Evolutionary conservation across 108 stramenopile species (phyloP).

Genomic region (Stephanodiscus triporus): DNA sequence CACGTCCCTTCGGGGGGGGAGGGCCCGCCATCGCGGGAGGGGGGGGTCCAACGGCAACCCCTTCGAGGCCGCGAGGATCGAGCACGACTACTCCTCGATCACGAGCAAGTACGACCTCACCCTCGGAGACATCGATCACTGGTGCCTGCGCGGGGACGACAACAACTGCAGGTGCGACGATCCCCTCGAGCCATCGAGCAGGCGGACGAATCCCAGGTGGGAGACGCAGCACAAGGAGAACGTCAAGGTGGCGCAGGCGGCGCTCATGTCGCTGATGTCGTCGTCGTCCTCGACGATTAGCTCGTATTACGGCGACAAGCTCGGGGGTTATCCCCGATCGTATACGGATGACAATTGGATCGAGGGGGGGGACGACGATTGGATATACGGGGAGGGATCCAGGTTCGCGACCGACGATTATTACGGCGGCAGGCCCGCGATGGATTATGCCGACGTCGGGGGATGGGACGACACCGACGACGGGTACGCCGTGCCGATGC

Average conservation of each 20-base stretch:
- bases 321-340: constrained; percentile 13
- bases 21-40: not conserved
- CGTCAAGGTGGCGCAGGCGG: constrained; percentile 45
- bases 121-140: constrained; percentile 66
- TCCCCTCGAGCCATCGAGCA: constrained; percentile 50
- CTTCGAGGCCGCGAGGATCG: constrained; percentile 34
- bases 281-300: too few relatives aligned
- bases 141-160: constrained; percentile 67
- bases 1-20: not conserved
- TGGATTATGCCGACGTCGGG: not conserved
- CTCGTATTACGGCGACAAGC: too few relatives aligned
- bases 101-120: constrained; percentile 57
- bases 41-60: constrained; percentile 7
- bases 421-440: not conserved
- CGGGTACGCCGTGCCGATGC: constrained; percentile 29
- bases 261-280: constrained; percentile 17
- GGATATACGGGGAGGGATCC: constrained; percentile 39
- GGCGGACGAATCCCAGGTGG: constrained; percentile 47
- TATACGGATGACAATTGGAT: constrained; percentile 41
- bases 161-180: constrained; percentile 60
- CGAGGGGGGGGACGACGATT: constrained; percentile 45
- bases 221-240: constrained; percentile 52
- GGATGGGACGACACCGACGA: constrained; percentile 27
- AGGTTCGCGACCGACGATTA: constrained; percentile 38
- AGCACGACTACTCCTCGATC: constrained; percentile 56